Conservation (phyloP, 345 rosid genomes). For the Litchi chinensis region DNA sequence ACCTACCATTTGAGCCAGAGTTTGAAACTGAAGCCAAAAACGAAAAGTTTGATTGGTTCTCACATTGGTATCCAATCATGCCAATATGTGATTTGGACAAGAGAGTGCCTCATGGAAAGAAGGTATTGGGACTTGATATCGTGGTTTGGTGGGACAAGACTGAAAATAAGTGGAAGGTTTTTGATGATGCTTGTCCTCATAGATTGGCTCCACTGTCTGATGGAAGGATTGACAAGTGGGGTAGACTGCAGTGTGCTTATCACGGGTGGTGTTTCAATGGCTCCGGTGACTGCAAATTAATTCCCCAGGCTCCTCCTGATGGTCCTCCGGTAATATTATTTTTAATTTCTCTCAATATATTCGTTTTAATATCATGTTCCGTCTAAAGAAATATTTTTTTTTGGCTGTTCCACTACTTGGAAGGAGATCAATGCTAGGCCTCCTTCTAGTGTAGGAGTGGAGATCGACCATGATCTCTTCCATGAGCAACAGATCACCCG, state of each 20-base stretch:
- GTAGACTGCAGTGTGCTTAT: conserved; percentile 48
- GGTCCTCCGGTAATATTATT: conserved; percentile 44
- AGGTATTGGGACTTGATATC: background rate
- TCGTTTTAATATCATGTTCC: too few relatives aligned
- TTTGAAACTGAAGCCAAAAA: background rate
- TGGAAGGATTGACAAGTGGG: conserved; percentile 53
- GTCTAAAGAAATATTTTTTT: too few relatives aligned
- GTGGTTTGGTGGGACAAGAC: background rate
- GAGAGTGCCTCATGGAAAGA: background rate
- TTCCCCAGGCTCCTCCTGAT: conserved; percentile 52
- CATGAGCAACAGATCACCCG: too few relatives aligned
- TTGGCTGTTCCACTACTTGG: too few relatives aligned
- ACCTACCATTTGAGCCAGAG: background rate
- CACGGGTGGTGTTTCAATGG: conserved; percentile 61
- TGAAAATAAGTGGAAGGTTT: conserved; percentile 21
- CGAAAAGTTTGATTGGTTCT: background rate
- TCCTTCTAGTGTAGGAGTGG: too few relatives aligned
- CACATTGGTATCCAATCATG: background rate
- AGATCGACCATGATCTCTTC: too few relatives aligned
- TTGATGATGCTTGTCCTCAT: conserved; percentile 54
- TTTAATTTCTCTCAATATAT: background rate
- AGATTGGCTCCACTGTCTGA: conserved; percentile 53
- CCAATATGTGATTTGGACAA: background rate
- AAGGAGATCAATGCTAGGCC: too few relatives aligned
- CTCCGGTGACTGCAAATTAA: conserved; percentile 47